phyloP scores from a whole-genome alignment of 1,284 basidiomycete genomes.

The Phylloporus gajari region DNA sequence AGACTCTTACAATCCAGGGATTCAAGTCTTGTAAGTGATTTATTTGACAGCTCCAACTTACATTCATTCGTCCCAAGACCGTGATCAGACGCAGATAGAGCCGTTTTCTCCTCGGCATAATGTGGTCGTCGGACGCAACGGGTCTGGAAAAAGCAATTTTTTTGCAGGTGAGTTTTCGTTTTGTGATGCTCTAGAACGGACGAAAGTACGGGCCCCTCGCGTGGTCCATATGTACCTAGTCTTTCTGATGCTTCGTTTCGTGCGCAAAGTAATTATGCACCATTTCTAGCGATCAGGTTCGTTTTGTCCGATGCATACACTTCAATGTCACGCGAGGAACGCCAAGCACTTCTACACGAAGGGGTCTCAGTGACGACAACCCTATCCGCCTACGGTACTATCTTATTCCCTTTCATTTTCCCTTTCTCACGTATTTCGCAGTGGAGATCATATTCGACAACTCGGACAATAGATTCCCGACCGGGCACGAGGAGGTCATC shows the following conservation, averaged over 20 bases:
- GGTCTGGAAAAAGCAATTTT: constrained; percentile 97
- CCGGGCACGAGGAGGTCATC: constrained; percentile 85
- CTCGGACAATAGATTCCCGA: constrained; percentile 90
- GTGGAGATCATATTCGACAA: constrained; percentile 92
- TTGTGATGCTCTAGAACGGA: neutral
- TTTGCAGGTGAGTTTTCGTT: constrained; percentile 73
- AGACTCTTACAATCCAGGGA: constrained; percentile 93
- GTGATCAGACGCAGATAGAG: constrained; percentile 85
- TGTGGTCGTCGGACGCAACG: constrained; percentile 95
- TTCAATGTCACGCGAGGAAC: constrained; percentile 93
- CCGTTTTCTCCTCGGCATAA: constrained; percentile 88
- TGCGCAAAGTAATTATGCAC: constrained; percentile 15
- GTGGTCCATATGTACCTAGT: neutral
- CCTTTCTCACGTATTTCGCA: constrained; percentile 35
- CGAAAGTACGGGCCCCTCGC: neutral
- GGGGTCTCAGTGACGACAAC: constrained; percentile 90
- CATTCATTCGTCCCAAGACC: constrained; percentile 56
- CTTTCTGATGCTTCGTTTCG: neutral
- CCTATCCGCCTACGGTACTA: constrained; percentile 93
- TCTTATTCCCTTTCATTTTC: too few relatives aligned
- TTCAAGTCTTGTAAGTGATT: constrained; percentile 89
- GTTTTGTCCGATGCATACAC: constrained; percentile 98
- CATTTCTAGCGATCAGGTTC: constrained; percentile 87
- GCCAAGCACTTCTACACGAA: constrained; percentile 92
- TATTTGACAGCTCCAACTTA: constrained; percentile 10